These are phyloP conservation scores for Starmera dryadoides DNA, from an alignment of 805 yeast species.

Conservation along the genomic window DNA sequence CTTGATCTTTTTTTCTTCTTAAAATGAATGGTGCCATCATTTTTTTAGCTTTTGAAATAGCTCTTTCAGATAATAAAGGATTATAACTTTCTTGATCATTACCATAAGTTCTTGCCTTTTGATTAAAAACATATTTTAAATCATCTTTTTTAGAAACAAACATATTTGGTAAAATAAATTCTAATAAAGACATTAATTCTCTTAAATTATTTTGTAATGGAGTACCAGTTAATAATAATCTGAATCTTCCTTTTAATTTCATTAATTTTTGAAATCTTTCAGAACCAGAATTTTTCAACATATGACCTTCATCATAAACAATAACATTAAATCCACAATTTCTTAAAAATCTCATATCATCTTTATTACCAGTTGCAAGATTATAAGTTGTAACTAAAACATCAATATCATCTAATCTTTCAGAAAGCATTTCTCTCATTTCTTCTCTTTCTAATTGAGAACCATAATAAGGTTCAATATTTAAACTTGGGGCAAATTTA, in stretches of 20 bases:
- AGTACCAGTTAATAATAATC: slow-evolving; percentile 89
- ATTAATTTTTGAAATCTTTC: slow-evolving; percentile 85
- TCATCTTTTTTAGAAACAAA: slow-evolving; percentile 81
- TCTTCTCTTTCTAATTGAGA: slow-evolving; percentile 79
- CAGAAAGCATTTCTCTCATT: slow-evolving; percentile 59
- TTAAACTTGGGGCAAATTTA: slow-evolving; percentile 75
- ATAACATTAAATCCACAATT: slow-evolving; percentile 75
- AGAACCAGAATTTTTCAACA: slow-evolving; percentile 82
- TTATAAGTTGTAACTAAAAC: slow-evolving; percentile 93
- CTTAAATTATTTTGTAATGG: slow-evolving; percentile 90
- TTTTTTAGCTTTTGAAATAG: slow-evolving; percentile 86
- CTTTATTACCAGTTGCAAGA: slow-evolving; percentile 79
- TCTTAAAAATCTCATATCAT: slow-evolving; percentile 73
- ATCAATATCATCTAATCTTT: slow-evolving; percentile 54
- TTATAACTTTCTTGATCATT: slow-evolving; percentile 45
- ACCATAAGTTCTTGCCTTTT: slow-evolving; percentile 67
- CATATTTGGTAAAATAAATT: slow-evolving; percentile 81
- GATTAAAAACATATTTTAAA: slow-evolving; percentile 75
- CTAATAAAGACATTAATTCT: slow-evolving; percentile 83
- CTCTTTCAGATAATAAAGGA: slow-evolving; percentile 83
- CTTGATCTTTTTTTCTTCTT: slow-evolving; percentile 89
- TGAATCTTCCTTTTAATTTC: slow-evolving; percentile 76
- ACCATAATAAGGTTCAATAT: slow-evolving; percentile 92
- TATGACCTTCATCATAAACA: slow-evolving; percentile 96
- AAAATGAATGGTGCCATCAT: slow-evolving; percentile 98